Conservation (phyloP, 1,284 basidiomycete species). For the Austroboletus niveus region DNA sequence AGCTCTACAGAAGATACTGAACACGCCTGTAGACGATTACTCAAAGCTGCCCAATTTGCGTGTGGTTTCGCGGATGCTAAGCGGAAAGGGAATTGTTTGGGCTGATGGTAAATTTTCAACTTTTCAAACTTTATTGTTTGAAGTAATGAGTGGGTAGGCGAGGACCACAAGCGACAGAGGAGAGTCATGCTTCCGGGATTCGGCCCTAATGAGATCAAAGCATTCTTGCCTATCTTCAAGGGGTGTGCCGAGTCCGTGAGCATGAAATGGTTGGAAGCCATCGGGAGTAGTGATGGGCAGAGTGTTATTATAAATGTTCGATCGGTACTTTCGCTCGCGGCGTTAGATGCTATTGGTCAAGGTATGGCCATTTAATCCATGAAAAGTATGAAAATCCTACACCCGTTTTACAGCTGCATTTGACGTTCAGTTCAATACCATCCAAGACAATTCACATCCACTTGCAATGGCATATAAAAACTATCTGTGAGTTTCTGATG, state of each 20-base stretch:
- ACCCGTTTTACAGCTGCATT: slow-evolving; percentile 37
- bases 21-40: slow-evolving; percentile 39
- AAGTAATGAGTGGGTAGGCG: slow-evolving; percentile 31
- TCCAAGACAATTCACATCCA: slow-evolving; percentile 37
- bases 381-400: neutral
- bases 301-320: slow-evolving; percentile 39
- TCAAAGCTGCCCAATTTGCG: slow-evolving; percentile 34
- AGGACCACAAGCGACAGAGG: slow-evolving; percentile 42
- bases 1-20: slow-evolving; percentile 44
- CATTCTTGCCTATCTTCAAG: slow-evolving; percentile 38
- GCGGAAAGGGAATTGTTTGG: slow-evolving; percentile 38
- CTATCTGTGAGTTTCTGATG: slow-evolving; percentile 31
- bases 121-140: neutral
- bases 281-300: slow-evolving; percentile 25
- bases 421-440: slow-evolving; percentile 38
- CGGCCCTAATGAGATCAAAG: slow-evolving; percentile 35
- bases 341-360: slow-evolving; percentile 47
- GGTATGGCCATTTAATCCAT: slow-evolving; percentile 26
- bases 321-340: slow-evolving; percentile 38
- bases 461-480: slow-evolving; percentile 35
- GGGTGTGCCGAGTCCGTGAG: slow-evolving; percentile 21
- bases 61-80: slow-evolving; percentile 28
- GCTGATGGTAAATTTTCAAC: slow-evolving; percentile 36
- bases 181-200: slow-evolving; percentile 46
- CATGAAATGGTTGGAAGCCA: slow-evolving; percentile 43